Base-by-base conservation (phyloP, 805 yeast genomes). In the Zygosaccharomyces kombuchaensis region DNA sequence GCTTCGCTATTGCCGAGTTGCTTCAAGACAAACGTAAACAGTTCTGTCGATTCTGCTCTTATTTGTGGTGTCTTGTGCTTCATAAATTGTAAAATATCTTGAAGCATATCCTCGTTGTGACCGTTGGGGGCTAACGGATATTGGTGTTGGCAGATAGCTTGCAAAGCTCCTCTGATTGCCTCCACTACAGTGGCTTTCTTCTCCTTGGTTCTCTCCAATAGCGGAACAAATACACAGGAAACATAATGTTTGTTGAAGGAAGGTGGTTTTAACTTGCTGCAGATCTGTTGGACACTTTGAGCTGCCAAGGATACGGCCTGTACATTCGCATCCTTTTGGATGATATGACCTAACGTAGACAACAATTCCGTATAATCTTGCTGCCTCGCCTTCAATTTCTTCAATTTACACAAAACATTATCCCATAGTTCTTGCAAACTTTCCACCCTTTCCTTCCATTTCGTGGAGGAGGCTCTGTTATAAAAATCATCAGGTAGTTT, bases 401-500 rank as follows among this genome's bases (percentile, higher is more conserved):
- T 70, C 1, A 79, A 78, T 36, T 83, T 80, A 17, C 70, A 67
- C 23, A 79, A 68, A 9, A 70, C 67, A 14, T 64, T 61, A 27
- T 71, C 74, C 47, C 56, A 48, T 8, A 75, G 60, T 51, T 81
- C 89, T 39, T 87, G 91, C 45, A 93, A 71, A 0, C 77, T 87
- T 54, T 87, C 96, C 47, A 86, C 88, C 51, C 99, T 75, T 43
- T 90, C 97, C 60, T 89, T 88, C 99, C 99, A 93, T 57, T 84
- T 82, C 0, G 81, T 50, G 1, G 90, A 81, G 1, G 71, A 62
- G 26, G 88, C 67, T 53, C 80, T 70, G 1, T 71, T 58, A 23
- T 73, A 57, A 46, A 88, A 76, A 55, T 82, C 82, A 2, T 67
- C 56, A 0, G 97, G 96, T 1, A 90, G 55, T 51, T 80, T 78